phyloP scores from a whole-genome alignment of 805 yeast species.

The Saccharomyces mikatae region DNA sequence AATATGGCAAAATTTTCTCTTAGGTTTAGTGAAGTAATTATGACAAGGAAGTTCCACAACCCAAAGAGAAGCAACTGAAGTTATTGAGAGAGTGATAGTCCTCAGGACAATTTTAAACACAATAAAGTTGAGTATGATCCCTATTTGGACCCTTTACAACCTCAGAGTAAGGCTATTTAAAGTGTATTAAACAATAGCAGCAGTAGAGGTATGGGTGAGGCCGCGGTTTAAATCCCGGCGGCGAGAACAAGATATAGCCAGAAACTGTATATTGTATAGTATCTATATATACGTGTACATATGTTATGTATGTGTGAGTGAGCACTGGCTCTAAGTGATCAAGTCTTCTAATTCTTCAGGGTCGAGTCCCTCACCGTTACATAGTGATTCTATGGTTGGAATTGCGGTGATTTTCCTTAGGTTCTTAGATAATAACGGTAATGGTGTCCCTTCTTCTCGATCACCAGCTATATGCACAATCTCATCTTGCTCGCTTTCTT shows the following conservation, averaged over 20 bases:
- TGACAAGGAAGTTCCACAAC: neutral
- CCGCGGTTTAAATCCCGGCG: neutral
- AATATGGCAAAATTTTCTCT: neutral
- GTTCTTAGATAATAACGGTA: neutral
- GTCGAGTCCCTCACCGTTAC: conserved; percentile 21
- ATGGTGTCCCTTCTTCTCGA: conserved; percentile 7
- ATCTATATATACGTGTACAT: neutral
- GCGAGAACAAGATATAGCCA: neutral
- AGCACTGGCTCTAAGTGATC: conserved; percentile 1
- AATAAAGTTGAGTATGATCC: neutral
- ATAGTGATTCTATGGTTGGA: conserved; percentile 13
- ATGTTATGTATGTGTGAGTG: neutral
- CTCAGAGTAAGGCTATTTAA: neutral
- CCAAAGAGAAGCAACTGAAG: neutral
- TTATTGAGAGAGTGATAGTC: neutral
- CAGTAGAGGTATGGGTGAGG: neutral
- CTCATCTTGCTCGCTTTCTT: conserved; percentile 15
- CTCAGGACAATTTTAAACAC: neutral
- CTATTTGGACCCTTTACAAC: neutral
- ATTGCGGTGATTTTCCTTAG: neutral
- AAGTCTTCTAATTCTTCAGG: conserved; percentile 21
- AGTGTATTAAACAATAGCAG: neutral
- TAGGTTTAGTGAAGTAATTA: neutral
- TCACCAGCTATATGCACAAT: conserved; percentile 5
- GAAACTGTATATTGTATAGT: neutral